Base-by-base conservation (phyloP, 768 basidiomycete species). In the Boletus huronensis region DNA sequence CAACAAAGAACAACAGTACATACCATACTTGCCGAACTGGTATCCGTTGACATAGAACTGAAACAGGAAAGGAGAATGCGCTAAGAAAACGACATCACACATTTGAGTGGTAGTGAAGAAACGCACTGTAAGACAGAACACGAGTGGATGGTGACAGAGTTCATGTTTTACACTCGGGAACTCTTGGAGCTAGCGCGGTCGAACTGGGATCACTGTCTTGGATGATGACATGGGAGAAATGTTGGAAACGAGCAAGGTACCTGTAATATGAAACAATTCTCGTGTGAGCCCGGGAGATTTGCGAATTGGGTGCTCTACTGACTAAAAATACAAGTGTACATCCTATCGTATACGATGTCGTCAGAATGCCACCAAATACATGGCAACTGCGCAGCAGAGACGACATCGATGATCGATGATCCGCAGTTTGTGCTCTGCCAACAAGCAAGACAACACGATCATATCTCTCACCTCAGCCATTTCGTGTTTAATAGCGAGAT, bases 41-140 rank as follows among this genome's bases (percentile, higher is more conserved):
- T 67, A 64, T 38, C 65, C 62, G 4, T 66, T 67, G 25, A 67
- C 60, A 31, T 66, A 67, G 36, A 66, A 57, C 65, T 67, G 28
- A 39, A 36, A 17, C 7, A 34, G 1, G 40, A 48, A 31, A 26
- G 2, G 35, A 13, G 21, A 29, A 32, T 14, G 32, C 14, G 25
- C 9, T 45, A 11, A 61, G 47, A 46, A 53, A 10, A 32, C 21
- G 45, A 11, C 17, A 40, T 11, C n/a, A n/a, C 14, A 34, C 14
- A 11, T 34, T 34, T 6, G 26, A 4, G 23, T 25, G 23, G 23
- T 25, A 25, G 23, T 25, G 23, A 25, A 25, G 23, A 25, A 25
- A 25, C 23, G 23, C 23, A 25, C 23, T 25, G 23, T 2, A 25
- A 25, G 23, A 25, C 4, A 25, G 23, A 25, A 25, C 23, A 4